phyloP scores from a whole-genome alignment of 306 rosid genomes.

The Canavalia ensiformis region DNA sequence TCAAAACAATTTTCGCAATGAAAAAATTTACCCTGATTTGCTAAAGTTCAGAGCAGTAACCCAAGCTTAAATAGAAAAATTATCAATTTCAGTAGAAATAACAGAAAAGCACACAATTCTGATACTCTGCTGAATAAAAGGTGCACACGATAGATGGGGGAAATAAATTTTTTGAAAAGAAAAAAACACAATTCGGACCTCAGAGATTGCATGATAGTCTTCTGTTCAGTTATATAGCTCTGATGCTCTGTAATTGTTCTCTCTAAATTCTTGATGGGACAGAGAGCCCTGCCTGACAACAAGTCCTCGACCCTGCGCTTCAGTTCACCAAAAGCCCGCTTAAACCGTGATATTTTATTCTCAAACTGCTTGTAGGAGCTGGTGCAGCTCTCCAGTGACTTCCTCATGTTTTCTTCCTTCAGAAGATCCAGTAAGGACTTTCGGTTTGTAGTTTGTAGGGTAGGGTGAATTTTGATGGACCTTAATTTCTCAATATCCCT shows the following conservation, averaged over 20 bases:
- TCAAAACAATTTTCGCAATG: background rate
- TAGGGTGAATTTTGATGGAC: slow-evolving; percentile 79
- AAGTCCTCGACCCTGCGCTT: slow-evolving; percentile 81
- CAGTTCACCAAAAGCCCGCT: slow-evolving; percentile 75
- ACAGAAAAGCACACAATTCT: background rate
- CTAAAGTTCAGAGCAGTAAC: slow-evolving; percentile 8
- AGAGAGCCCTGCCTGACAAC: slow-evolving; percentile 61
- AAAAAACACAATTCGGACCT: slow-evolving; percentile 58
- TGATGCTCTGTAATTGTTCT: slow-evolving; percentile 72
- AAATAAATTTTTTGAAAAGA: background rate
- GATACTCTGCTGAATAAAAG: background rate
- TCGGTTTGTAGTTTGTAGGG: slow-evolving; percentile 66
- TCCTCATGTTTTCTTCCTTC: slow-evolving; percentile 87
- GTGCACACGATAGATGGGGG: background rate
- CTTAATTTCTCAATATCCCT: slow-evolving; percentile 81
- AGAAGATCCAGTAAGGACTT: slow-evolving; percentile 91
- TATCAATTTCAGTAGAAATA: slow-evolving; percentile 1
- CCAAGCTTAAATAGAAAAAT: background rate
- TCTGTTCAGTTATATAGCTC: slow-evolving; percentile 72
- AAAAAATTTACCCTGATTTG: slow-evolving; percentile 21
- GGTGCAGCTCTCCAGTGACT: slow-evolving; percentile 79
- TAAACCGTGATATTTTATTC: slow-evolving; percentile 83
- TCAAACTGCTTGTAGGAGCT: slow-evolving; percentile 92
- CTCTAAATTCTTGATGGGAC: slow-evolving; percentile 63
- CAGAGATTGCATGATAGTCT: slow-evolving; percentile 94